These are phyloP conservation scores for Penicillium herquei DNA, from an alignment of 495 filamentous ascomycete species.

Conservation along the genomic window DNA sequence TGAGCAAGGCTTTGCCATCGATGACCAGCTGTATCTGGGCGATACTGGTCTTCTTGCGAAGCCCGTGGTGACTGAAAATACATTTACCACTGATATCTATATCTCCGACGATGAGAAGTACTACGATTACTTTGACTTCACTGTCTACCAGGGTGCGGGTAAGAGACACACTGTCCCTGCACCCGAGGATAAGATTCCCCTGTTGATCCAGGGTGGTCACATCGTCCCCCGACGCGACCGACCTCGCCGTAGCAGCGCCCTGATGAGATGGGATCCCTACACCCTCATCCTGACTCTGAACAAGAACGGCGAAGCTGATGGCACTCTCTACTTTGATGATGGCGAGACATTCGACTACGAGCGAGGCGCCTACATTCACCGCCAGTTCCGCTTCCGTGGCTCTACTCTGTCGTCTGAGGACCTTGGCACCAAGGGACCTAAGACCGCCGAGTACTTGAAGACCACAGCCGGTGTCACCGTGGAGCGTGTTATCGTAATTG, in stretches of 20 bases:
- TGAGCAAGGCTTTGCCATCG: slow-evolving; percentile 79
- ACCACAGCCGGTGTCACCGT: slow-evolving; percentile 72
- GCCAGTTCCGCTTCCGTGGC: slow-evolving; percentile 63
- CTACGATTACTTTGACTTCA: slow-evolving; percentile 91
- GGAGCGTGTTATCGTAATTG: slow-evolving; percentile 79
- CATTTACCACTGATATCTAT: slow-evolving; percentile 74
- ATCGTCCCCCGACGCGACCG: slow-evolving; percentile 87
- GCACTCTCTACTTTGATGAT: slow-evolving; percentile 87
- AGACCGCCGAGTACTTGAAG: slow-evolving; percentile 73
- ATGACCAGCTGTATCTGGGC: slow-evolving; percentile 92
- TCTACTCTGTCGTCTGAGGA: slow-evolving; percentile 52
- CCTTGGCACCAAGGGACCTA: slow-evolving; percentile 50
- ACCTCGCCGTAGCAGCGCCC: slow-evolving; percentile 75
- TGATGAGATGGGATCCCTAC: slow-evolving; percentile 94
- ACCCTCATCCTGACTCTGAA: slow-evolving; percentile 80
- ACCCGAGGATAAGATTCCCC: slow-evolving; percentile 78
- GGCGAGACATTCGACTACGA: slow-evolving; percentile 90
- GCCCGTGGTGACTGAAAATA: slow-evolving; percentile 75
- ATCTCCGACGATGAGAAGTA: slow-evolving; percentile 83
- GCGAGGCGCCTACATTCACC: slow-evolving; percentile 81
- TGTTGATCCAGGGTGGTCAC: slow-evolving; percentile 90
- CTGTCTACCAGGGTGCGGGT: slow-evolving; percentile 65
- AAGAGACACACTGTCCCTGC: slow-evolving; percentile 66
- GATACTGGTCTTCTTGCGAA: slow-evolving; percentile 83
- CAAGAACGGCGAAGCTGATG: slow-evolving; percentile 69